Base-by-base conservation (phyloP, 768 basidiomycete genomes). In the Rhodocollybia butyracea region DNA sequence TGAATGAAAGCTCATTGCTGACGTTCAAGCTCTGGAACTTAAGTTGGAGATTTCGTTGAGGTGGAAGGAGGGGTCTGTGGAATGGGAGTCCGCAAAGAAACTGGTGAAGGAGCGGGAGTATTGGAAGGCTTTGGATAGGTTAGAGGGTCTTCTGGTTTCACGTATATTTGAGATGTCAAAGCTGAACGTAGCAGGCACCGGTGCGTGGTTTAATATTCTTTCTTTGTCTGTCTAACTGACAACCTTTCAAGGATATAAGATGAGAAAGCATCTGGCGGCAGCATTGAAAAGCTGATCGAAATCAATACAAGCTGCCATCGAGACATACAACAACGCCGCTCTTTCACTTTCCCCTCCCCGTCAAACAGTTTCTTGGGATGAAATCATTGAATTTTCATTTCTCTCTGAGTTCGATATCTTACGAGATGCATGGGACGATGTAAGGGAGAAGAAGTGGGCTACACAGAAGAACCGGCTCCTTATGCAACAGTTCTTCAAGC, bases 181-280 rank as follows among this genome's bases (percentile, higher is more conserved):
- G 52, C 39, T 56, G 42, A 60, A 61, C 43, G 22, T 45, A 22
- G 46, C 55, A 1, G 59, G 48, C 2, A 70, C 65, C 3, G 67
- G 72, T 72, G 50, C 34, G 67, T 42, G 10, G 47, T 22, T 34
- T 51, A n/a, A 21, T 3, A 15, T 27, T 19, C 39, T 50, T 38
- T 19, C 5, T 11, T 40, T 19, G 12, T 24, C 42, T 43, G 11
- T 11, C n/a, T n/a, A n/a, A 19, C 42, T 13, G 2, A 15, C 21
- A 22, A 10, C 26, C 15, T 46, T 68, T 68, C 68, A 6, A n/a
- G n/a, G n/a, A n/a, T 72, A 70, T 58, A 66, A 65, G 24, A 54
- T 70, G 6, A 34, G 63, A 2, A 65, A 60, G 27, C 67, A 70
- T 51, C 64, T 70, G 24, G 55, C 55, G 6, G 63, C 58, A 29